Percentiles rank a stretch among this genome's conserved stretches.
phyloP scores from a whole-genome alignment of 441 rosid genomes.

The Pelargonium australe region DNA sequence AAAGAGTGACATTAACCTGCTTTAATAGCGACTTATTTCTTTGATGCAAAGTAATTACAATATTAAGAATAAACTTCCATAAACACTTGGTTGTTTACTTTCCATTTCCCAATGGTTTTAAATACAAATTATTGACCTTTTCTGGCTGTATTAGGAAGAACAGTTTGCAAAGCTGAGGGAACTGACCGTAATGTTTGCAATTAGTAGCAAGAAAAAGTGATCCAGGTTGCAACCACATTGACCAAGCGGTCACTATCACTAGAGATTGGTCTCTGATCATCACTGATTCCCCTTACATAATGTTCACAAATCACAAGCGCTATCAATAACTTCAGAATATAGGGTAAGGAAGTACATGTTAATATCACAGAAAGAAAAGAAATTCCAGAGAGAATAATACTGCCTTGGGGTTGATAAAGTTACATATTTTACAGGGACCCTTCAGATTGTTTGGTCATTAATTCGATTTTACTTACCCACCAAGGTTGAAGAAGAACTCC shows the following conservation, averaged over 20 bases:
- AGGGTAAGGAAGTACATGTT: not conserved
- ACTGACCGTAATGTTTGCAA: not conserved
- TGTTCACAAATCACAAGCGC: too few species aligned
- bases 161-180: not conserved
- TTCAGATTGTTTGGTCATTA: not conserved
- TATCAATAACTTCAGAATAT: not conserved
- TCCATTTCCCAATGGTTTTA: not conserved
- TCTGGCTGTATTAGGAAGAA: slow-evolving; percentile 4
- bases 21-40: not conserved
- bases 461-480: not conserved
- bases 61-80: not conserved
- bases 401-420: not conserved
- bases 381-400: not conserved
- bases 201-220: too few species aligned
- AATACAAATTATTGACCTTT: not conserved
- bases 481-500: not conserved
- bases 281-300: too few species aligned
- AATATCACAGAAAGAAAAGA: not conserved
- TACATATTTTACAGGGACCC: not conserved
- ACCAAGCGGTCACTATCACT: too few species aligned
- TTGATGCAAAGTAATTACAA: not conserved
- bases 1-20: not conserved
- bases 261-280: too few species aligned
- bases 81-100: not conserved
- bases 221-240: too few species aligned